Evolutionary conservation across 73 alveolate genomes (phyloP).

Genomic region (Paramecium sonneborni): DNA sequence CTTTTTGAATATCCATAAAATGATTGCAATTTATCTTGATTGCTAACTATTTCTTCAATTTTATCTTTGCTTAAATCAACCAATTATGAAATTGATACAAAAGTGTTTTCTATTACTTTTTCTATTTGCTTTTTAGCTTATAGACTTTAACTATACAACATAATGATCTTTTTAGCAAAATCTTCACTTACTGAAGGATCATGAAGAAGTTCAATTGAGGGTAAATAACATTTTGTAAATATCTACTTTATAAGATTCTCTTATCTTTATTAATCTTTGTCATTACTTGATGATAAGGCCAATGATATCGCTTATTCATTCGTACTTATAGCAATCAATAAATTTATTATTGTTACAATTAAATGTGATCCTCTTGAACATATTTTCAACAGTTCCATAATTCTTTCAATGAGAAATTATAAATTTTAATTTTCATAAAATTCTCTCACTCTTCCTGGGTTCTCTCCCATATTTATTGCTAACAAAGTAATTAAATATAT

Average conservation of each 20-base stretch:
- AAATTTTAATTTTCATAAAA: background rate
- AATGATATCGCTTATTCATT: constrained; percentile 36
- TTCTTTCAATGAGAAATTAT: background rate
- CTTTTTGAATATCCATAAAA: constrained; percentile 42
- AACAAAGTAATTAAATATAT: background rate
- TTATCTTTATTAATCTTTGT: background rate
- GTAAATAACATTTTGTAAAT: constrained; percentile 27
- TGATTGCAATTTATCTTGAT: background rate
- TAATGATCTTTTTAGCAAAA: constrained; percentile 39
- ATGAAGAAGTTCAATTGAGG: constrained; percentile 14
- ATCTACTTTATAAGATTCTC: background rate
- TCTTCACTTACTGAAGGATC: constrained; percentile 48
- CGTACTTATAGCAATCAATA: constrained; percentile 39
- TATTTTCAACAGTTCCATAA: background rate
- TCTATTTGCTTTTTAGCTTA: constrained; percentile 25
- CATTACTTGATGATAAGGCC: constrained; percentile 10
- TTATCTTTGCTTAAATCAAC: constrained; percentile 52
- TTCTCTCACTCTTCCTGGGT: constrained; percentile 46
- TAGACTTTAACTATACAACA: constrained; percentile 39
- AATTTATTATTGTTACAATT: constrained; percentile 22
- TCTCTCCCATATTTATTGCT: constrained; percentile 25
- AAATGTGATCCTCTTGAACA: constrained; percentile 37
- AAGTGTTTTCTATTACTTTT: constrained; percentile 20
- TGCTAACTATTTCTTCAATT: constrained; percentile 7
- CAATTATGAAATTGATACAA: background rate